A percentile compares a stretch with the other conserved stretches of the same genome.
phyloP scores from a whole-genome alignment of 805 yeast genomes.

The Tetrapisispora iriomotensis region DNA sequence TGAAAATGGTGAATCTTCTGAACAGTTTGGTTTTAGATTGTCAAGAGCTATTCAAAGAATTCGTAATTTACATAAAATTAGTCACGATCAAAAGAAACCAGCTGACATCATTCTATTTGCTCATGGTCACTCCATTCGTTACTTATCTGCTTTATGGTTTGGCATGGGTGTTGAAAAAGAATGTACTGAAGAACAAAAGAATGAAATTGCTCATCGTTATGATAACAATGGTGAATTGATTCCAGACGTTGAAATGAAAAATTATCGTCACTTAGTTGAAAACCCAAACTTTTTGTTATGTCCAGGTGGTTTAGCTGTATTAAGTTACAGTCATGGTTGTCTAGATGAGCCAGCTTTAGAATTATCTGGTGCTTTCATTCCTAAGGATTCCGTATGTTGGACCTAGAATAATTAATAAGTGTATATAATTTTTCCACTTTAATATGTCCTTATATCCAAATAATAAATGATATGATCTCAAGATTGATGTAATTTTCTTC shows the following conservation, averaged over 20 bases:
- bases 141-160: conserved; percentile 86
- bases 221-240: conserved; percentile 22
- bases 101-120: conserved; percentile 79
- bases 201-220: conserved; percentile 14
- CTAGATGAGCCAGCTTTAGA: conserved; percentile 80
- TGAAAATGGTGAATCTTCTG: conserved; percentile 72
- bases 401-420: too few species aligned
- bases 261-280: conserved; percentile 30
- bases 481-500: too few species aligned
- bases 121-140: conserved; percentile 88
- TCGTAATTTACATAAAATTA: conserved; percentile 46
- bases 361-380: conserved; percentile 73
- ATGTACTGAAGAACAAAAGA: conserved; percentile 16
- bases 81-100: conserved; percentile 39
- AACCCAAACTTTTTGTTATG: conserved; percentile 82
- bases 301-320: conserved; percentile 92
- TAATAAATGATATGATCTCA: too few species aligned
- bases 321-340: conserved; percentile 79
- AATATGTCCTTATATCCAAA: too few species aligned
- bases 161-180: conserved; percentile 26
- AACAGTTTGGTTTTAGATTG: conserved; percentile 58
- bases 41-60: conserved; percentile 62
- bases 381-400: conserved; percentile 42
- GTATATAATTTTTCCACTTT: too few species aligned
- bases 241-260: conserved; percentile 26